Percentiles rank a stretch among this genome's conserved stretches.
These are phyloP conservation scores for Vitis rupestris DNA, from an alignment of 164 flowering plant genomes.

Conservation along the genomic window DNA sequence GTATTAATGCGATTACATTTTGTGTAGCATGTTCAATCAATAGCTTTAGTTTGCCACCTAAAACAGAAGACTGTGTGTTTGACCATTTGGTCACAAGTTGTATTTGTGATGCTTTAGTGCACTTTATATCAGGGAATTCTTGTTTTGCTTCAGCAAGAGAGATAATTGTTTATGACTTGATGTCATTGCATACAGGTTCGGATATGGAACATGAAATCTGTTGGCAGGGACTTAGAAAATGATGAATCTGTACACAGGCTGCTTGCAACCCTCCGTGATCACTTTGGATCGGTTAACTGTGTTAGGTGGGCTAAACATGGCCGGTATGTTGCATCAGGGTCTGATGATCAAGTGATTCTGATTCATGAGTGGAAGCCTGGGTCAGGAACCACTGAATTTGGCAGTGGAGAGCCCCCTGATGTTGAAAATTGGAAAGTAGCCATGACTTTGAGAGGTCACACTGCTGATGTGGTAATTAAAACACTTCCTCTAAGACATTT, in stretches of 20 bases:
- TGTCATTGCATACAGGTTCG: conserved; percentile 58
- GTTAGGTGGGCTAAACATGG: conserved; percentile 99
- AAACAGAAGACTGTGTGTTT: too few species aligned
- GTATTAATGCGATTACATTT: background rate
- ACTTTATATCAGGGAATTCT: too few species aligned
- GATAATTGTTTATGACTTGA: background rate
- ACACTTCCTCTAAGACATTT: conserved; percentile 2
- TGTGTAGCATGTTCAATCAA: background rate
- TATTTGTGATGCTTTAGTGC: too few species aligned
- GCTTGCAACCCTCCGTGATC: conserved; percentile 96
- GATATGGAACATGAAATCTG: conserved; percentile 94
- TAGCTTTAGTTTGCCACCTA: too few species aligned
- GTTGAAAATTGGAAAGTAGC: conserved; percentile 97
- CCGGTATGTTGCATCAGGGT: conserved; percentile 88
- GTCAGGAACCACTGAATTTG: conserved; percentile 98
- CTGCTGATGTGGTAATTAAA: conserved; percentile 97
- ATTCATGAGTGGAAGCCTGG: conserved; percentile 98
- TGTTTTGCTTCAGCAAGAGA: background rate
- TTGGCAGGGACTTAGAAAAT: conserved; percentile 45
- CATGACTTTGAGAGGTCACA: conserved; percentile 96
- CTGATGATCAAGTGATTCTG: conserved; percentile 93
- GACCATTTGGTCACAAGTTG: too few species aligned
- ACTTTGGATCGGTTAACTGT: conserved; percentile 98
- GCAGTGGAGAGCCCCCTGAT: conserved; percentile 99
- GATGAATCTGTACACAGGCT: conserved; percentile 65